These are phyloP conservation scores for Apiospora aurea DNA, from an alignment of 2,329 filamentous ascomycete genomes.

Conservation along the genomic window DNA sequence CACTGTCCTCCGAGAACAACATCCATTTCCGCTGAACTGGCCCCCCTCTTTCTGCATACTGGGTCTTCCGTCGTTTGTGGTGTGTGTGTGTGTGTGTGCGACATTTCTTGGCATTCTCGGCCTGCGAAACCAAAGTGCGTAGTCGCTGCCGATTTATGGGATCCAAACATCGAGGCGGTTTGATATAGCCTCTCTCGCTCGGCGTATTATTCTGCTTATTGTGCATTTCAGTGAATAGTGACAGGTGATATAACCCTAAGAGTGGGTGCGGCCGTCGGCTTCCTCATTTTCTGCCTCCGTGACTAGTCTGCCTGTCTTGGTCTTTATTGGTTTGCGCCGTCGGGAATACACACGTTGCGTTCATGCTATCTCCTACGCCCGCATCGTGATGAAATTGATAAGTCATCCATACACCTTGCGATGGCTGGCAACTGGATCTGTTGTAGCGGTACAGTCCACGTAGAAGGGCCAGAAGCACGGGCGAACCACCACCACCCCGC, in stretches of 20 bases:
- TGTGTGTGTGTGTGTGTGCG: neutral
- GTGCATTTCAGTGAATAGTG: neutral
- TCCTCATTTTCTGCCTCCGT: constrained; percentile 14
- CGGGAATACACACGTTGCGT: neutral
- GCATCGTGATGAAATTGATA: neutral
- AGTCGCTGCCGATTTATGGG: constrained; percentile 10
- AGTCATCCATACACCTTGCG: neutral
- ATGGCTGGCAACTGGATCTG: no score
- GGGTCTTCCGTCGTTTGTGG: constrained; percentile 1
- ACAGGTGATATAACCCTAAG: neutral
- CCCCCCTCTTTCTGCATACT: constrained; percentile 8
- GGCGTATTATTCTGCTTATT: neutral
- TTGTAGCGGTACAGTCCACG: neutral
- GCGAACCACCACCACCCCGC: neutral
- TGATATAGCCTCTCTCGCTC: constrained; percentile 6
- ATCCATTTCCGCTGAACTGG: constrained; percentile 20
- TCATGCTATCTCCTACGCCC: neutral
- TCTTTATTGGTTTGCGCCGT: neutral
- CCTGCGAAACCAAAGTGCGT: constrained; percentile 16
- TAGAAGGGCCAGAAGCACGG: neutral
- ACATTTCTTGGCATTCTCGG: constrained; percentile 20
- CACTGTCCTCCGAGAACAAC: constrained; percentile 18
- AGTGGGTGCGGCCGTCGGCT: constrained; percentile 6
- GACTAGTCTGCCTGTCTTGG: neutral
- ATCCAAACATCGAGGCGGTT: constrained; percentile 14